These are phyloP conservation scores for Crithidia bombi DNA, from an alignment of 208 protist species.

Conservation along the genomic window DNA sequence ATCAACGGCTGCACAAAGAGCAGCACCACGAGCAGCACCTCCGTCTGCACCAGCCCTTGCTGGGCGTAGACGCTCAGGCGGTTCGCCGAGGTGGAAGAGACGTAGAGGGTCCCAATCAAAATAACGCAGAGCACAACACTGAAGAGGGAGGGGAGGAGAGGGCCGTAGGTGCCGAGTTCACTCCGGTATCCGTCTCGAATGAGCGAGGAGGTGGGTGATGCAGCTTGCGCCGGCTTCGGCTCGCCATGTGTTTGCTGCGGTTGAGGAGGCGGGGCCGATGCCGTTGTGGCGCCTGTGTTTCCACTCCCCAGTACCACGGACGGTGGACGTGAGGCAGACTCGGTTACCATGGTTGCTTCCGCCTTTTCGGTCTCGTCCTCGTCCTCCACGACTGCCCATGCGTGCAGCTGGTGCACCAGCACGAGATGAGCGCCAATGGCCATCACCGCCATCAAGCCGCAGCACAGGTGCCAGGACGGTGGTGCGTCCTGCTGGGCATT, in stretches of 20 bases:
- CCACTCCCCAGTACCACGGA: neutral
- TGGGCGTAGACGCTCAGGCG: slow-evolving; percentile 22
- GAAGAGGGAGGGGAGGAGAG: slow-evolving; percentile 28
- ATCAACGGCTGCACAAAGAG: slow-evolving; percentile 65
- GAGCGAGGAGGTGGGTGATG: neutral
- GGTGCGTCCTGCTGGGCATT: slow-evolving; percentile 30
- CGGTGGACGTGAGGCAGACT: neutral
- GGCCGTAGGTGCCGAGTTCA: slow-evolving; percentile 14
- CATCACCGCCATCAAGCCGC: slow-evolving; percentile 54
- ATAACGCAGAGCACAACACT: slow-evolving; percentile 13
- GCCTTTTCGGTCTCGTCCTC: neutral
- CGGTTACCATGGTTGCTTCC: neutral
- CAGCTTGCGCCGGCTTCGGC: neutral
- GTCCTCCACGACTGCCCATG: slow-evolving; percentile 11
- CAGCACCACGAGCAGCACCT: slow-evolving; percentile 39
- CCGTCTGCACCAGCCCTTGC: slow-evolving; percentile 24
- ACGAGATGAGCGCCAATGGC: slow-evolving; percentile 51
- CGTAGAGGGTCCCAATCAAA: slow-evolving; percentile 27
- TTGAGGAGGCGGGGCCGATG: neutral
- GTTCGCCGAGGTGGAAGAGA: neutral
- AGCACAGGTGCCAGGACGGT: slow-evolving; percentile 58
- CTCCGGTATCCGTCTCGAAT: neutral
- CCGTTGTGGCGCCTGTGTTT: neutral
- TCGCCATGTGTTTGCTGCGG: neutral
- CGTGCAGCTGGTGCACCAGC: slow-evolving; percentile 47